Evolutionary conservation across 1,284 basidiomycete genomes (phyloP).

Genomic region (Sanguinoderma infundibulare): DNA sequence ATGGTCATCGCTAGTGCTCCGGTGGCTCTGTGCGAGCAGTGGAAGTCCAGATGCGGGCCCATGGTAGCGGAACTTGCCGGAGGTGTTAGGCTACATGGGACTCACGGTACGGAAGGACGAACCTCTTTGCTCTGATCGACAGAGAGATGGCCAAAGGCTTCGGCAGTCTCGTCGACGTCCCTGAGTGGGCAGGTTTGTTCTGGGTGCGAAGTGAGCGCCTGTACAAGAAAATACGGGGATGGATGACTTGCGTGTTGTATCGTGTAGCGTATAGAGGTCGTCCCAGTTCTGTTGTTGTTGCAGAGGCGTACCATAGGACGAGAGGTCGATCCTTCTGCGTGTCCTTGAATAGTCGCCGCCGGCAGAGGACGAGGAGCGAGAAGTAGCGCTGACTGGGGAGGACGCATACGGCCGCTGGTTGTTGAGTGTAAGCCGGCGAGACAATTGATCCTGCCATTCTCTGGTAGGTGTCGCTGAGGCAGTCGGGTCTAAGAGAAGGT

Average conservation of each 20-base stretch:
- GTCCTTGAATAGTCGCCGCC: conserved; percentile 19
- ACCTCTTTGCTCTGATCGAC: conserved; percentile 84
- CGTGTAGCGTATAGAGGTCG: conserved; percentile 27
- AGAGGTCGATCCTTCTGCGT: conserved; percentile 29
- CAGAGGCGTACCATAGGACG: conserved; percentile 18
- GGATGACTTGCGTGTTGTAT: conserved; percentile 14
- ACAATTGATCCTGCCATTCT: conserved; percentile 79
- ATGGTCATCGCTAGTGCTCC: conserved; percentile 56
- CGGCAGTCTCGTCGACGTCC: conserved; percentile 54
- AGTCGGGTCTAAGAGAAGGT: conserved; percentile 49
- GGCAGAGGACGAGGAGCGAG: conserved; percentile 22
- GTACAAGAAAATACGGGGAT: not conserved
- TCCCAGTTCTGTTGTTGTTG: conserved; percentile 26
- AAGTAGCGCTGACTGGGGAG: conserved; percentile 19
- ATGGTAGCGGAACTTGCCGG: conserved; percentile 70
- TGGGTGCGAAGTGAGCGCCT: not conserved
- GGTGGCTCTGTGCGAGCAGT: conserved; percentile 67
- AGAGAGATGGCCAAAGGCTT: conserved; percentile 78
- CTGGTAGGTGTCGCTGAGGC: conserved; percentile 67
- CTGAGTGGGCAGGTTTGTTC: conserved; percentile 30
- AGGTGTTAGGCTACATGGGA: not conserved
- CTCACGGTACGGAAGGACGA: not conserved
- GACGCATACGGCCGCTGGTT: conserved; percentile 13
- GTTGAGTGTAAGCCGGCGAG: conserved; percentile 48
- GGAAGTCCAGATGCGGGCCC: conserved; percentile 78